phyloP scores from a whole-genome alignment of 768 basidiomycete genomes.

The Gloeopeniophorella convolvens region DNA sequence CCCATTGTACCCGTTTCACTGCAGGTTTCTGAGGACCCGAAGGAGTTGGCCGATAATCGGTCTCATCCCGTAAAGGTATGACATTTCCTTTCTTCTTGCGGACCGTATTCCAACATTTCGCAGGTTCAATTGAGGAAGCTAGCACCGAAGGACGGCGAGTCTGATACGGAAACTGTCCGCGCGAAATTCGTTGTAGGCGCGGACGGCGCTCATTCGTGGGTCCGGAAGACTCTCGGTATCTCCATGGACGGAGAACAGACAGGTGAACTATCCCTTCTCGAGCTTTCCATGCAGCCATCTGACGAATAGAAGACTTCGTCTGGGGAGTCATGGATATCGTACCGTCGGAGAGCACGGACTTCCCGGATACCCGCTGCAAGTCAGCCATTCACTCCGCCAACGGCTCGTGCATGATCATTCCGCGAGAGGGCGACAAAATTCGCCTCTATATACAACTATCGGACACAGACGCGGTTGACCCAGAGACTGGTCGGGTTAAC shows the following conservation, averaged over 20 bases:
- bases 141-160: constrained; percentile 28
- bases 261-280: constrained; percentile 21
- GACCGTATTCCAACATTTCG: too few species aligned
- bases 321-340: constrained; percentile 74
- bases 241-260: constrained; percentile 72
- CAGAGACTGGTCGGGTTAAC: constrained; percentile 36
- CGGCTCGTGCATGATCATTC: constrained; percentile 46
- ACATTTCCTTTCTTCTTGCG: not conserved
- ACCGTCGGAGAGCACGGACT: constrained; percentile 38
- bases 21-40: constrained; percentile 37
- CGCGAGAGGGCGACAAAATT: constrained; percentile 41
- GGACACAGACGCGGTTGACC: constrained; percentile 33
- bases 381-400: constrained; percentile 44
- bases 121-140: constrained; percentile 43
- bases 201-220: constrained; percentile 83
- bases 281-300: not conserved
- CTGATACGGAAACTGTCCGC: constrained; percentile 47
- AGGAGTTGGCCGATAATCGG: constrained; percentile 36
- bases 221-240: constrained; percentile 59
- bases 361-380: constrained; percentile 47
- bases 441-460: constrained; percentile 48
- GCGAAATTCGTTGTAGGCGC: constrained; percentile 75
- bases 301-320: constrained; percentile 45
- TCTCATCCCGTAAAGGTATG: constrained; percentile 31
- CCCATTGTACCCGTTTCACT: constrained; percentile 45